Conservation (phyloP, 768 basidiomycete genomes). For the Candolleomyces eurysporus region DNA sequence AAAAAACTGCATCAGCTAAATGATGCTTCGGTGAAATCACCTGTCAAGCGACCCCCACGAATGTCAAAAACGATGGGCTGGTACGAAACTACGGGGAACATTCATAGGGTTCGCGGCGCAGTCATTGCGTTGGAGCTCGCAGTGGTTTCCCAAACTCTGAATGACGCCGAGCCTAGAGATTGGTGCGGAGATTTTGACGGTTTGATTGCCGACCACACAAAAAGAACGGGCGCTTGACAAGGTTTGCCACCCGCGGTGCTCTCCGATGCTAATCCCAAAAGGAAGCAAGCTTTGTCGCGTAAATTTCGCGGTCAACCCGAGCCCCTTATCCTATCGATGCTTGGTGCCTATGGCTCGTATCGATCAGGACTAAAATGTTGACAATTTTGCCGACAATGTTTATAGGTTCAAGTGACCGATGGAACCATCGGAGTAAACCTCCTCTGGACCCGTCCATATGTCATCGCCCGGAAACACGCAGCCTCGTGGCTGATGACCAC, state of each 20-base stretch:
- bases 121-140: background rate
- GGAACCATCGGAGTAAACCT: background rate
- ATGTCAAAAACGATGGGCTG: background rate
- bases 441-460: background rate
- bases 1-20: too few species aligned
- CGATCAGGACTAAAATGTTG: too few species aligned
- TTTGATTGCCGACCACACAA: background rate
- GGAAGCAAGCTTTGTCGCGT: too few species aligned
- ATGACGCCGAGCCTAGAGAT: background rate
- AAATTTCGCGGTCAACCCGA: too few species aligned
- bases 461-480: conserved; percentile 1
- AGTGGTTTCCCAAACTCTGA: background rate
- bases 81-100: background rate
- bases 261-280: too few species aligned
- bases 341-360: too few species aligned
- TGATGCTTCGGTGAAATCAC: too few species aligned
- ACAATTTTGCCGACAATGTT: background rate
- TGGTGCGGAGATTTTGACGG: background rate
- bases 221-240: background rate
- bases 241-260: background rate
- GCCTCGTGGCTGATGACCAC: conserved; percentile 17
- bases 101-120: background rate
- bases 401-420: background rate
- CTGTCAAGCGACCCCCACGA: background rate
- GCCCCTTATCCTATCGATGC: too few species aligned